Evolutionary conservation across 345 rosid genomes (phyloP), one percentile per base, ranked within the genome.

Genomic region (Eucalyptus polyanthemos): DNA sequence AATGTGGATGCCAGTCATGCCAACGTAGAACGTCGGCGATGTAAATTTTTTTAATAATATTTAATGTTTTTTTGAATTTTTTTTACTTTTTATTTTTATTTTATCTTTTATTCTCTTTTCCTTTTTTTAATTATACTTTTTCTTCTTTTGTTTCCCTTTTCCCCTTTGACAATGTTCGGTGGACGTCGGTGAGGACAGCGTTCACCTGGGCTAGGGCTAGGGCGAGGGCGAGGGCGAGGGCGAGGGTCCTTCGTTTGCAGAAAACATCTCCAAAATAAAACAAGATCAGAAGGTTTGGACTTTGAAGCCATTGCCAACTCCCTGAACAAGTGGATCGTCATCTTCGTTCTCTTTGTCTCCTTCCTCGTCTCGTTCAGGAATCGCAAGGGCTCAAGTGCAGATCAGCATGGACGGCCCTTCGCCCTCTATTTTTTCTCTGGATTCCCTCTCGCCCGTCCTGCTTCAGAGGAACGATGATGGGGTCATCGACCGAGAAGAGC

Each of bases 1-100:
- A 49, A 11, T 49, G 0, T 49, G 14, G 1, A 49, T 12, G 1
- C 5, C 50, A 5, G 4, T 12, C 4, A 4, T 49, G 2, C 4
- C 14, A 49, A 49, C 0, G 5, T 49, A 12, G 1, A 1, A 49
- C 14, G n/a, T n/a, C n/a, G n/a, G n/a, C n/a, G n/a, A n/a, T n/a
- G n/a, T n/a, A n/a, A n/a, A n/a, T n/a, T n/a, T n/a, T 49, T 49
- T 13, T 14, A 50, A 50, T 14, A 14, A 1, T 50, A 14, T 50
- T 50, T 50, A 5, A 50, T 14, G 14, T 50, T 14, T 14, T 50
- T 50, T 6, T 0, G 1, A 50, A 50, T 5, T 14, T 14, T 50
- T 50, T 37, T 37, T 37, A 37, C 4, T 37, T 37, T 37, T 34
- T 34, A 34, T 34, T 34, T 34, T 34, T 34, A 34, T 50, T 50